Base-by-base conservation (phyloP, 2,329 filamentous ascomycete species). In the Phoma sp. region DNA sequence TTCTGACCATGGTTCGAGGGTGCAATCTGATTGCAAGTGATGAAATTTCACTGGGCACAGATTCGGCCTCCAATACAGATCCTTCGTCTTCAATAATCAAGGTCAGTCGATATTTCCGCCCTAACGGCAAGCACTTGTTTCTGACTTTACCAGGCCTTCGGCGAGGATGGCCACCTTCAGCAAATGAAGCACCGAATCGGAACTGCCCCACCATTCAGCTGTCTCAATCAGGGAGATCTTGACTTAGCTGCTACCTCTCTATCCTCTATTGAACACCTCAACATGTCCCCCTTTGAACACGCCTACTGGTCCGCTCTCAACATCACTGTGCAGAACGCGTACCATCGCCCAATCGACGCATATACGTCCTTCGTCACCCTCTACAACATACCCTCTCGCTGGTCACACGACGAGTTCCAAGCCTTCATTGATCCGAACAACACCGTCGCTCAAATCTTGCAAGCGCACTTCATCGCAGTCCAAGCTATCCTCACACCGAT, bases 391-490 rank as follows among this genome's bases (percentile, higher is more conserved):
- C 76, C 79, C 32, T 76, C 77, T 24, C 57, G 68, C 6, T 74
- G 80, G 67, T 71, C 71, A 2, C 72, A 78, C 41, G 69, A 72
- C 2, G 64, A 75, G 17, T 81, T 82, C 55, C 71, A 75, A 37
- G 66, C 69, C 1, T 80, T 82, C 63, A 72, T 81, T 53, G 70
- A 78, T 37, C 70, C 77, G 0, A 63, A 67, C 35, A 81, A 82
- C 47, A 64, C 64, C 39, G 58, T 77, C 4, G 72, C 77, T 1
- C 77, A 77, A 25, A 74, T 81, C 3, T 64, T 82, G 5, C 71
- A 82, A 5, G 71, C 76, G 6, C 79, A 82, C 60, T 81, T 80
- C 60, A 73, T 82, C n/a, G 74, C 77, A 1, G 61, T 81, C 0
- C 77, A 82, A 46, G 69, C 78, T 1, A 67, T 81, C 6, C 71